A percentile compares a stretch with the other conserved stretches of the same genome.
These are phyloP conservation scores for Artemisia argyi DNA, from an alignment of 129 eudicot species.

Conservation along the genomic window DNA sequence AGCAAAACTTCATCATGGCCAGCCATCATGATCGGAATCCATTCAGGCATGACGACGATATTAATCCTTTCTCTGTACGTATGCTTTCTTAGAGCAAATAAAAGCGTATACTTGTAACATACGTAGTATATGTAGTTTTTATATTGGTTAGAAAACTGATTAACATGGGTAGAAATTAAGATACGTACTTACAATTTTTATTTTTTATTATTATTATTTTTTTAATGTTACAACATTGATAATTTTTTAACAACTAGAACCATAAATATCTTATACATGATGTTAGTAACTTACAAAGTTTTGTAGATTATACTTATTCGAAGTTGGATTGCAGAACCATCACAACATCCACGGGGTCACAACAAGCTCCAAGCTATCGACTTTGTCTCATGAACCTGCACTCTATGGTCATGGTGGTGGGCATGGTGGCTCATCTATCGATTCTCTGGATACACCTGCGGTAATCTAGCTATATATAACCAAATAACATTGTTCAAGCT, in stretches of 20 bases:
- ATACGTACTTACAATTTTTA: too few species aligned
- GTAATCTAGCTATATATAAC: slow-evolving; percentile 3
- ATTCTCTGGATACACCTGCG: slow-evolving; percentile 26
- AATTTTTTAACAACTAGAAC: too few species aligned
- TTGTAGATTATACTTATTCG: neutral
- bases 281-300: neutral
- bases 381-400: slow-evolving; percentile 31
- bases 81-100: neutral
- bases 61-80: slow-evolving; percentile 35
- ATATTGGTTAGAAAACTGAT: too few species aligned
- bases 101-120: too few species aligned
- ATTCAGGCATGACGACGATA: slow-evolving; percentile 29
- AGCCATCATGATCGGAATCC: slow-evolving; percentile 29
- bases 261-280: too few species aligned
- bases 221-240: too few species aligned
- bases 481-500: neutral
- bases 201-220: too few species aligned
- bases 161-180: too few species aligned
- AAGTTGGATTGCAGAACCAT: slow-evolving; percentile 25
- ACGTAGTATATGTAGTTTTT: too few species aligned
- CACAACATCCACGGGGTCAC: slow-evolving; percentile 21
- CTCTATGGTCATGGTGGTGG: slow-evolving; percentile 25
- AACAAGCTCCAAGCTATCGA: slow-evolving; percentile 24
- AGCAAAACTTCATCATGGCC: slow-evolving; percentile 22
- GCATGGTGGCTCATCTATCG: slow-evolving; percentile 10